Base-by-base conservation (phyloP, 306 rosid genomes). In the Hippophae gyantsensis region DNA sequence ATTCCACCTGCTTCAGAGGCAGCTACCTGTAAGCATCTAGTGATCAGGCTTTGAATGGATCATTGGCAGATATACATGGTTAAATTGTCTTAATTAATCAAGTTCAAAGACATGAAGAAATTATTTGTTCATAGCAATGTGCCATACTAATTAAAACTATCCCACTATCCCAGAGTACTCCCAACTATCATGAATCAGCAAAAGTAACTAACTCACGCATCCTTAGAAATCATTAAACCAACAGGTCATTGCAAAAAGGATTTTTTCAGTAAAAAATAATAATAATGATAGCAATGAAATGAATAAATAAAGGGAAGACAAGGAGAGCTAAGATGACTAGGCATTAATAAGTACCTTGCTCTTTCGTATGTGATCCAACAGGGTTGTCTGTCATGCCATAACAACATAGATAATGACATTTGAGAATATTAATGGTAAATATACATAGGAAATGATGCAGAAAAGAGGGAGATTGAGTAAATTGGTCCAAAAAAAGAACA, bases 1-100 rank as follows among this genome's bases (percentile, higher is more conserved):
- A 92, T 92, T 65, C 99, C 99, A 66, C 99, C 99, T 52, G 99
- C 99, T 80, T 92, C 99, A 9, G 96, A 88, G 65, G 99, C 89
- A 70, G 86, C 96, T 71, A 92, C 95, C 99, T 92, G 82, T 78
- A 44, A 70, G 74, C 47, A 69, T 57, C 59, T 52, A 75, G 55
- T 61, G 69, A 42, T 70, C 67, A 66, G 75, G 64, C 61, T 47
- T 66, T 54, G 48, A 53, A 18, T 60, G 70, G 62, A 69, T 49
- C 41, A 58, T 44, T 41, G 13, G 60, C 18, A 49, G 48, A 61
- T n/a, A 67, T 45, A 49, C 60, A 26, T 46, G 23, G 42, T 70
- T 47, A 46, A 63, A 23, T 62, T 49, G 25, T 51, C 42, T 48
- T 64, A 11, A 25, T 11, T 58, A 54, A 13, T 41, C 7, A 26